Evolutionary conservation across 768 basidiomycete genomes (phyloP), one percentile per base, ranked within the genome.

Genomic region (Nidularia pulvinata): DNA sequence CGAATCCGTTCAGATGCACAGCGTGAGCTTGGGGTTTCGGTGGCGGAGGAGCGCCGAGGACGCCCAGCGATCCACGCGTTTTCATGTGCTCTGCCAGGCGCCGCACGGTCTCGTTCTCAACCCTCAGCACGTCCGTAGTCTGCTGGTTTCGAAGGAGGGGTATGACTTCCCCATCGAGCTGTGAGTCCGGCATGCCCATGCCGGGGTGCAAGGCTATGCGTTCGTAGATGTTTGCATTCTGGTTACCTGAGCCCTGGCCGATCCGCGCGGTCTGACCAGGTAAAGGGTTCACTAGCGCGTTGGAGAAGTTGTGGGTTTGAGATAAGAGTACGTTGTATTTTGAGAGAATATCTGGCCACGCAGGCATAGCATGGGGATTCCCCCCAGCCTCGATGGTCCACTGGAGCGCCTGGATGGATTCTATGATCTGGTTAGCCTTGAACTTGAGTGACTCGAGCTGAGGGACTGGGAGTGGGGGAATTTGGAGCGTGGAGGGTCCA

Each of bases 251-350:
- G 47, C 51, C 60, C 56, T 9, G 56, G n/a, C n/a, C n/a, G 51
- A 35, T 59, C 59, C 11, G 59, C 54, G 30, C 52, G 50, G 19
- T 53, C 54, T 39, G 57, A n/a, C 65, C 59, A 22, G 68, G 70
- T 36, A 73, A 56, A 47, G 74, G 67, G 52, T 75, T 68, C 14
- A 80, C 71, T 42, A 91, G 78, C 0, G 84, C 81, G 49, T 77
- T 83, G 44, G 86, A 87, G 60, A 94, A 85, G 59, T 79, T 88
- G 63, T 90, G 89, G 0, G 89, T 90, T 61, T 93, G 92, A 0
- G 89, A 90, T 52, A 93, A 80, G 25, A 94, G 78, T 57, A 91
- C 79, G 59, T 86, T 92, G 80, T 93, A 93, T 74, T 92, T 93
- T 11, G 87, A 85, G 51, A 93, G 77, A 51, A 94, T 83, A 62